Percentiles rank a stretch among this genome's conserved stretches.
These are phyloP conservation scores for Emmonsia crescens DNA, from an alignment of 2,329 filamentous ascomycete species.

Conservation along the genomic window DNA sequence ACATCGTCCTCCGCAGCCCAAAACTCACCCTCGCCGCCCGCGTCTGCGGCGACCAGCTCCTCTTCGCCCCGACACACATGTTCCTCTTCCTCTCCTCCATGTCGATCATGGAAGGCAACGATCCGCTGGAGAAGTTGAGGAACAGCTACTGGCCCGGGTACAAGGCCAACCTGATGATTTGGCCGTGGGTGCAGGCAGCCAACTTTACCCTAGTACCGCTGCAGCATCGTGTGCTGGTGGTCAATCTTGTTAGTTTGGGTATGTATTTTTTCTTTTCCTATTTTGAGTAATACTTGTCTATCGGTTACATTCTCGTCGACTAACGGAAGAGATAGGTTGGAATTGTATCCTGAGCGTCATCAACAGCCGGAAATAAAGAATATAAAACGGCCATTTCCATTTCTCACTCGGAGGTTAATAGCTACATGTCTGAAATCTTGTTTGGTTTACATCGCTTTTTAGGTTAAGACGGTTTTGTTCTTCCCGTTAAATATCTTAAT, in stretches of 20 bases:
- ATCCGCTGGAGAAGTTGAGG: constrained; percentile 57
- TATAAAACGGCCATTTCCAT: too few relatives aligned
- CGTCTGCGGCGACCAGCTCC: constrained; percentile 66
- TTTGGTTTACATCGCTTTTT: background rate
- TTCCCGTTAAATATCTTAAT: background rate
- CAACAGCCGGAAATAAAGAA: constrained; percentile 39
- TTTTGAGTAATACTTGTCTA: background rate
- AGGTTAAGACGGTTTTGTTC: background rate
- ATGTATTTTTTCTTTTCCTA: constrained; percentile 20
- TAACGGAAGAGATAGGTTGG: constrained; percentile 36
- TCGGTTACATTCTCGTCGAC: background rate
- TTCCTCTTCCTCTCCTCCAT: constrained; percentile 72
- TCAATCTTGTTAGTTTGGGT: constrained; percentile 69
- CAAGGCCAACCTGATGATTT: constrained; percentile 75
- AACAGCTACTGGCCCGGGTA: constrained; percentile 62
- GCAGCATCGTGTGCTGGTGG: constrained; percentile 71
- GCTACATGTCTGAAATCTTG: background rate
- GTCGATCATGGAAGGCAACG: constrained; percentile 65
- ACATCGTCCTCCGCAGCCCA: constrained; percentile 53
- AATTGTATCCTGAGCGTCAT: constrained; percentile 49
- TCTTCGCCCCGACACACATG: constrained; percentile 79
- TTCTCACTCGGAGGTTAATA: too few relatives aligned
- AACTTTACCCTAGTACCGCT: constrained; percentile 85
- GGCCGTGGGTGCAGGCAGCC: constrained; percentile 71
- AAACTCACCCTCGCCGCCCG: constrained; percentile 64